Percentiles rank a stretch among this genome's conserved stretches.
Evolutionary conservation across 1,284 basidiomycete genomes (phyloP).

Genomic region (Porodaedalea pini): DNA sequence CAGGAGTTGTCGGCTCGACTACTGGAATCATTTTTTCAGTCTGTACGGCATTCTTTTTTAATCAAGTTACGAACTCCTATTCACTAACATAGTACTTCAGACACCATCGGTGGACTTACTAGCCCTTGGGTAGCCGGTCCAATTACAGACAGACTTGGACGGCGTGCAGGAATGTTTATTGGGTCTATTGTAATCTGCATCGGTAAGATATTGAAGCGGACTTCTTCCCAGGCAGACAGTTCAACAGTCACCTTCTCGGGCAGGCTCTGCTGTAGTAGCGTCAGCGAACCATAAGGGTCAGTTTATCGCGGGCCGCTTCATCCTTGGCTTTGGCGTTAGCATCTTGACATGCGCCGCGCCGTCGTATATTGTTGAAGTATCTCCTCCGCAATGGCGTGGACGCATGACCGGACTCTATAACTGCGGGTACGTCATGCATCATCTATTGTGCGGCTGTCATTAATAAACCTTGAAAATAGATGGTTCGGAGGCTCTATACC

Average conservation of each 20-base stretch:
- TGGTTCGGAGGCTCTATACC: constrained; percentile 41
- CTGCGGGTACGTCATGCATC: constrained; percentile 13
- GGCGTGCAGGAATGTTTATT: constrained; percentile 49
- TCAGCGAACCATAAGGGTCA: constrained; percentile 40
- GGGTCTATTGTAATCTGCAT: constrained; percentile 41
- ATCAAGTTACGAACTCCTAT: neutral
- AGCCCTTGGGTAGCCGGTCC: constrained; percentile 27
- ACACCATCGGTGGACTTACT: constrained; percentile 21
- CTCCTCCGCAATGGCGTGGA: constrained; percentile 63
- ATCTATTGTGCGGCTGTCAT: neutral
- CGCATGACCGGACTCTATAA: constrained; percentile 49
- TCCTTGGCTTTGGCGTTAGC: constrained; percentile 48
- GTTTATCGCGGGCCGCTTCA: constrained; percentile 45
- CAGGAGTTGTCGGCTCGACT: constrained; percentile 26
- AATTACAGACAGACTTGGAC: constrained; percentile 41
- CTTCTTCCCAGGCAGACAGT: neutral
- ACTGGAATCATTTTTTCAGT: constrained; percentile 25
- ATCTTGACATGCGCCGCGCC: constrained; percentile 50
- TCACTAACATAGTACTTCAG: neutral
- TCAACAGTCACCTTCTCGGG: neutral
- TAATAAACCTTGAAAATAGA: constrained; percentile 7
- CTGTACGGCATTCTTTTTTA: constrained; percentile 11
- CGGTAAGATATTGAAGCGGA: constrained; percentile 25
- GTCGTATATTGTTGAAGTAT: constrained; percentile 46
- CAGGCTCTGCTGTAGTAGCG: constrained; percentile 39